Conservation (phyloP, 257 asterid genomes). For the Solanum virginianum region DNA sequence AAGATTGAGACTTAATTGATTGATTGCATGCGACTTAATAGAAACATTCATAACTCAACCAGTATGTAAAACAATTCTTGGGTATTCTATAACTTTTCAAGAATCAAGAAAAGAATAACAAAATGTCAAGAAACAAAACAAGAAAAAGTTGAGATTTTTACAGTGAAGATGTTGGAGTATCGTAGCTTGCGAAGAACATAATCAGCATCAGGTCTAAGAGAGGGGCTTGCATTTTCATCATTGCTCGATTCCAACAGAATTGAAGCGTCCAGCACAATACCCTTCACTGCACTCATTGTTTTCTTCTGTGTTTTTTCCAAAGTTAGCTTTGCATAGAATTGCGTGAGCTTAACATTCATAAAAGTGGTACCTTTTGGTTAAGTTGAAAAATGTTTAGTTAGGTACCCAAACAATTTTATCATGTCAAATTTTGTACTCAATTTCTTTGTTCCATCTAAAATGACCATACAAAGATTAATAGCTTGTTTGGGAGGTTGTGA, state of each 20-base stretch:
- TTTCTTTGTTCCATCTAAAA: not conserved
- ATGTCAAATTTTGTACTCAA: not conserved
- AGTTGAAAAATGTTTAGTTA: not conserved
- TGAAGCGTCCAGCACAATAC: conserved; percentile 52
- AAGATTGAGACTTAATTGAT: not conserved
- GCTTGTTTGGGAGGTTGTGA: no score
- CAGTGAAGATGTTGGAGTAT: conserved; percentile 53
- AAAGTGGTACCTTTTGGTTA: not conserved
- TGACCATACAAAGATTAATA: not conserved
- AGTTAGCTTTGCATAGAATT: conserved; percentile 1
- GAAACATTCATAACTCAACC: not conserved
- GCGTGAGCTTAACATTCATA: not conserved
- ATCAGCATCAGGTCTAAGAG: conserved; percentile 33
- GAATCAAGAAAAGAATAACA: not conserved
- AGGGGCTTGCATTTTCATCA: conserved; percentile 6
- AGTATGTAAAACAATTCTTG: not conserved
- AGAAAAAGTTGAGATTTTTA: conserved; percentile 1
- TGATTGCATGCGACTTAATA: not conserved
- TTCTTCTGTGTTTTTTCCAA: not conserved
- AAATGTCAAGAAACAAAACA: not conserved
- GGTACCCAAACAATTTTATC: not conserved
- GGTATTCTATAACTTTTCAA: not conserved
- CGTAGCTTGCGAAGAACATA: conserved; percentile 59
- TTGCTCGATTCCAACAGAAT: conserved; percentile 24
- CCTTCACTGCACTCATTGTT: conserved; percentile 47